These are phyloP conservation scores for Podila horticola DNA, from an alignment of 192 early-diverging fungal species.

Conservation along the genomic window DNA sequence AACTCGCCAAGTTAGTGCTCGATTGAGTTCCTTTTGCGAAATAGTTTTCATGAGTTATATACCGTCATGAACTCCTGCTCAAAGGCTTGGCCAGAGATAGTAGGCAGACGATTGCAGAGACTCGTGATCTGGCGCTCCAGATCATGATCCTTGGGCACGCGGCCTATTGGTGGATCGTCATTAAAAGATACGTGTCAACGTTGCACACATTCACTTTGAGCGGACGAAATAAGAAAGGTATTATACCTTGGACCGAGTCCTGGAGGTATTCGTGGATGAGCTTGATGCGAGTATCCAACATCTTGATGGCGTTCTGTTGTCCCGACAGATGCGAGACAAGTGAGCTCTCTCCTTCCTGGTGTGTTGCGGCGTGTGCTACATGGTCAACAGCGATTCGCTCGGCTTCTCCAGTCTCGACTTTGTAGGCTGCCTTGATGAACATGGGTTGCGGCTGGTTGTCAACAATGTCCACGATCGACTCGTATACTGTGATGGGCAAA, in stretches of 20 bases:
- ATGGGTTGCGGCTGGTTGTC: slow-evolving; percentile 64
- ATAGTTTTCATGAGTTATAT: not conserved
- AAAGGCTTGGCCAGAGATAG: slow-evolving; percentile 73
- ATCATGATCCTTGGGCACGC: slow-evolving; percentile 71
- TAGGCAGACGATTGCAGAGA: slow-evolving; percentile 77
- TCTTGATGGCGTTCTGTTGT: slow-evolving; percentile 84
- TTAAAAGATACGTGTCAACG: not conserved
- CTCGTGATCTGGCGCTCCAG: slow-evolving; percentile 81
- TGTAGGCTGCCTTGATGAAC: slow-evolving; percentile 74
- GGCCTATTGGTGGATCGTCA: slow-evolving; percentile 9
- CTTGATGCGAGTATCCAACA: slow-evolving; percentile 79
- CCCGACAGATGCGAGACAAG: slow-evolving; percentile 76
- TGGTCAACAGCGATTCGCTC: slow-evolving; percentile 91
- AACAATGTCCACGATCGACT: slow-evolving; percentile 78
- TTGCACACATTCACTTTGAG: not conserved
- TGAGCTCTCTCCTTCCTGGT: slow-evolving; percentile 62
- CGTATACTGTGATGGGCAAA: slow-evolving; percentile 82
- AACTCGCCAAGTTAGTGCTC: not conserved
- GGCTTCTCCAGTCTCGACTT: slow-evolving; percentile 86
- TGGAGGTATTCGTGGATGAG: slow-evolving; percentile 77
- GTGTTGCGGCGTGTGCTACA: slow-evolving; percentile 74
- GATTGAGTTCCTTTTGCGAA: not conserved
- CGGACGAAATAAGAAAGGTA: not conserved
- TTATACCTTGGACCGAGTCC: slow-evolving; percentile 73
- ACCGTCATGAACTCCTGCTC: slow-evolving; percentile 79